These are phyloP conservation scores for Puya raimondii DNA, from an alignment of 176 grass and related monocot genomes.

Conservation along the genomic window DNA sequence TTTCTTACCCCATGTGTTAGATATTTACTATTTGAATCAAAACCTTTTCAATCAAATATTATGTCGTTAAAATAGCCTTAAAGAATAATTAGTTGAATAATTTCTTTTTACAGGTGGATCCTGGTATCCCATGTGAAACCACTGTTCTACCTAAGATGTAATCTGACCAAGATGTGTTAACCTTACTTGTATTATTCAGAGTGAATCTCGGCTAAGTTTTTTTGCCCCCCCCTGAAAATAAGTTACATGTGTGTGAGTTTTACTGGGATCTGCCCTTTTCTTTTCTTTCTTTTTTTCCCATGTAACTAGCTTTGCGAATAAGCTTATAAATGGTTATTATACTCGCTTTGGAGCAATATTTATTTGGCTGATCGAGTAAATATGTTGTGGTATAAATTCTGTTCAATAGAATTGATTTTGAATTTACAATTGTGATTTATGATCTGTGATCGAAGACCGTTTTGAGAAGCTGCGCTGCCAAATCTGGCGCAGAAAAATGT, in stretches of 20 bases:
- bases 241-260: background rate
- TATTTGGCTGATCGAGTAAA: too few relatives aligned
- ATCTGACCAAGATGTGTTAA: background rate
- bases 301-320: too few relatives aligned
- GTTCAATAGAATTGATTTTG: too few relatives aligned
- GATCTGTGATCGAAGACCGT: too few relatives aligned
- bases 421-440: too few relatives aligned
- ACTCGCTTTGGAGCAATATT: too few relatives aligned
- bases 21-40: background rate
- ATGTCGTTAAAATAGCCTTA: too few relatives aligned
- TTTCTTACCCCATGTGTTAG: slow-evolving; percentile 8
- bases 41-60: background rate
- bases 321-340: too few relatives aligned
- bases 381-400: too few relatives aligned
- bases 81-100: background rate
- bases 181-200: background rate
- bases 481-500: background rate
- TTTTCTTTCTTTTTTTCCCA: background rate
- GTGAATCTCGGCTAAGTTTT: background rate
- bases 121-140: slow-evolving; percentile 25
- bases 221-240: background rate
- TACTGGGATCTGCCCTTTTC: too few relatives aligned
- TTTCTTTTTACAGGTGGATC: slow-evolving; percentile 40
- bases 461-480: too few relatives aligned
- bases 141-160: slow-evolving; percentile 46